phyloP scores from a whole-genome alignment of 805 yeast species.

The Metschnikowia noctiluminum region DNA sequence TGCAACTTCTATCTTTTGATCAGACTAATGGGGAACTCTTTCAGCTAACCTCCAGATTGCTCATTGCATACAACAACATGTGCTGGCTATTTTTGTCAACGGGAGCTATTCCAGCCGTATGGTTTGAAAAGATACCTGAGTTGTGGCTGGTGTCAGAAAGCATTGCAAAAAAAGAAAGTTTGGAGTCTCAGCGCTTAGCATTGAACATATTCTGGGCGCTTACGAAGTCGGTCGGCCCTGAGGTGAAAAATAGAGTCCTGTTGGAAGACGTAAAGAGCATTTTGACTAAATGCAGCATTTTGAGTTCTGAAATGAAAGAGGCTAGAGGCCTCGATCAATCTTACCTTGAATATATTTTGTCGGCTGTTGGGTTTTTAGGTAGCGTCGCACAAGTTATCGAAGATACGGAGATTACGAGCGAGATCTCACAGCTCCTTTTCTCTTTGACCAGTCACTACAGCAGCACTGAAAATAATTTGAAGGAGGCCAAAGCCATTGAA shows the following conservation, averaged over 20 bases:
- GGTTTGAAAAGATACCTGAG: slow-evolving; percentile 31
- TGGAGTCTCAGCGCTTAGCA: slow-evolving; percentile 29
- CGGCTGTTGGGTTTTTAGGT: slow-evolving; percentile 53
- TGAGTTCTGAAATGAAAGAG: slow-evolving; percentile 15
- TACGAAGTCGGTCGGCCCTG: slow-evolving; percentile 34
- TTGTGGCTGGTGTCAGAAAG: slow-evolving; percentile 30
- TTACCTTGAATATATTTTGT: slow-evolving; percentile 36
- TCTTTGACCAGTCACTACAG: slow-evolving; percentile 15
- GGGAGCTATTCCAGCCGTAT: slow-evolving; percentile 32
- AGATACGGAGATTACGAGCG: slow-evolving; percentile 41
- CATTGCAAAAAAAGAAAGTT: slow-evolving; percentile 14
- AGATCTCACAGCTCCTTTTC: slow-evolving; percentile 45
- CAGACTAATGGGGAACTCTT: slow-evolving; percentile 23
- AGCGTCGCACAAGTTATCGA: slow-evolving; percentile 46
- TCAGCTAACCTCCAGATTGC: slow-evolving; percentile 49
- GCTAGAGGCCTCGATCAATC: slow-evolving; percentile 17
- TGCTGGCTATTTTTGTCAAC: slow-evolving; percentile 51
- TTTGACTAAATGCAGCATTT: slow-evolving; percentile 20
- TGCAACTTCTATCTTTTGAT: slow-evolving; percentile 38
- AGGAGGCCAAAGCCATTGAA: slow-evolving; percentile 25
- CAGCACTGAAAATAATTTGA: slow-evolving; percentile 8
- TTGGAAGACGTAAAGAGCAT: slow-evolving; percentile 25
- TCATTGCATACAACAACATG: slow-evolving; percentile 70
- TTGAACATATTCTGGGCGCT: slow-evolving; percentile 39
- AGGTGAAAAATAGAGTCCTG: slow-evolving; percentile 25